Conservation (phyloP, 129 eudicot species). For the Helianthus annuus region HanXRQr2.0-SUNRISE NC_035447.2:156689609-156690108, state of each 20-base stretch:
- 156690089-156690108: too few species aligned
- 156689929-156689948: too few species aligned
- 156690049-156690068: too few species aligned
- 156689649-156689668: slow-evolving; percentile 30
- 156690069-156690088: too few species aligned
- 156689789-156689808: slow-evolving; percentile 10
- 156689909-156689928: too few species aligned
- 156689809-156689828: neutral
- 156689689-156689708: slow-evolving; percentile 23
- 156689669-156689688: neutral
- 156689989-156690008: too few species aligned
- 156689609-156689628: slow-evolving; percentile 71
- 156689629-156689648: slow-evolving; percentile 31
- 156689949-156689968: too few species aligned
- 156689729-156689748: slow-evolving; percentile 21
- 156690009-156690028: too few species aligned
- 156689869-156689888: too few species aligned
- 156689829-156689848: neutral
- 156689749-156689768: slow-evolving; percentile 7
- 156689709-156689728: slow-evolving; percentile 19
- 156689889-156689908: too few species aligned
- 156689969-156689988: too few species aligned
- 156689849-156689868: neutral
- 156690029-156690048: too few species aligned
- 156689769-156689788: slow-evolving; percentile 20